A percentile compares a stretch with the other conserved stretches of the same genome.
Conservation (phyloP, 345 rosid species). For the Syzygium jambos region DNA sequence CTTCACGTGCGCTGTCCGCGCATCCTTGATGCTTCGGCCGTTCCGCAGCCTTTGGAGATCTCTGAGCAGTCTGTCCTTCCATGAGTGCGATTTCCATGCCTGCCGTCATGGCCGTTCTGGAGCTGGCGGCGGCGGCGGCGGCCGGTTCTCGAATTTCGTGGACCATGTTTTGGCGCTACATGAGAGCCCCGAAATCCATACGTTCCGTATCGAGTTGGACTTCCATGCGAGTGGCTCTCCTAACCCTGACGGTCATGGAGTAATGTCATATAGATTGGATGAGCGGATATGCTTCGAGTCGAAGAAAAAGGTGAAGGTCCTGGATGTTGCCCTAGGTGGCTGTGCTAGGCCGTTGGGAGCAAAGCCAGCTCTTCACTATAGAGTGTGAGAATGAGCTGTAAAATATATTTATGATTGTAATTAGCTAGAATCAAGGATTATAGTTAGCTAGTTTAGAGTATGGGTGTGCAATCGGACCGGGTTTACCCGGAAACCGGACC, state of each 20-base stretch:
- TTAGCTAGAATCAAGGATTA: too few relatives aligned
- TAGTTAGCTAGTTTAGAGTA: too few relatives aligned
- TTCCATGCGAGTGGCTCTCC: background rate
- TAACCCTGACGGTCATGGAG: background rate
- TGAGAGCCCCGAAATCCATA: background rate
- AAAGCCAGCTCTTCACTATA: background rate
- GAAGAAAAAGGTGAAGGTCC: background rate
- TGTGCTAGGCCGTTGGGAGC: background rate
- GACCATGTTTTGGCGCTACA: background rate
- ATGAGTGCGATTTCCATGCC: background rate
- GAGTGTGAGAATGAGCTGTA: too few relatives aligned
- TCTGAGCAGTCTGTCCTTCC: too few relatives aligned
- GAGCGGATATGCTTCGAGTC: background rate
- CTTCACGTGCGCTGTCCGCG: background rate
- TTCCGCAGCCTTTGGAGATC: background rate
- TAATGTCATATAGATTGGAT: background rate
- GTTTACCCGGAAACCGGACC: too few relatives aligned
- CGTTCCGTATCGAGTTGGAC: background rate
- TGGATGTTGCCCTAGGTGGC: background rate
- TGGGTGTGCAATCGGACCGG: too few relatives aligned
- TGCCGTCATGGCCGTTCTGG: background rate
- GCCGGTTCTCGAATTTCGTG: background rate
- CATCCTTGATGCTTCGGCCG: background rate
- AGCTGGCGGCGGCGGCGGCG: background rate
- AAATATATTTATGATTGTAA: too few relatives aligned